A percentile compares a stretch with the other conserved stretches of the same genome.
phyloP scores from a whole-genome alignment of 2,329 filamentous ascomycete species.

The Geoglossum cookeanum region DNA sequence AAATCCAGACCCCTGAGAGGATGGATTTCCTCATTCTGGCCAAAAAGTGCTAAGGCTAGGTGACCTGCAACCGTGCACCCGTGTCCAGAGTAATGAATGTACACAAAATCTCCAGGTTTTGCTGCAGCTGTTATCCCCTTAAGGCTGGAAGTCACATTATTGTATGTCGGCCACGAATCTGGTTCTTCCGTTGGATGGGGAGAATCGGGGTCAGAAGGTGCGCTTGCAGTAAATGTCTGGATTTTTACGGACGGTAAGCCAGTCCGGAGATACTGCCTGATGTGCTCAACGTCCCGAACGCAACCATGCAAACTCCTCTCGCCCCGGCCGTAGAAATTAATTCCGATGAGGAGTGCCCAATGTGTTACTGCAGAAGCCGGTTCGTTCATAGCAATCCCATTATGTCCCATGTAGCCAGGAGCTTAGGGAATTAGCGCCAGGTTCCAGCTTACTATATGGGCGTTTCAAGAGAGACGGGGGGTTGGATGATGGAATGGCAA shows the following conservation, averaged over 20 bases:
- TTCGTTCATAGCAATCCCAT: neutral
- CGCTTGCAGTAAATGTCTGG: neutral
- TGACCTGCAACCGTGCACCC: neutral
- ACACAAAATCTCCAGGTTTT: slow-evolving; percentile 8
- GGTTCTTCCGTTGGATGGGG: neutral
- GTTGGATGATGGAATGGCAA: too few relatives aligned
- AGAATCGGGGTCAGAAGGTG: neutral
- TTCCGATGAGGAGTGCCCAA: neutral
- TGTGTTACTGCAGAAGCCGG: neutral
- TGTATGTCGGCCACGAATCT: slow-evolving; percentile 8
- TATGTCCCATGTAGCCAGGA: too few relatives aligned
- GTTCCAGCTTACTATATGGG: too few relatives aligned
- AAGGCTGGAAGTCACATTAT: slow-evolving; percentile 7
- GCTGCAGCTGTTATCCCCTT: slow-evolving; percentile 6
- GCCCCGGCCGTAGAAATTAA: neutral
- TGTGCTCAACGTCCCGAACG: neutral
- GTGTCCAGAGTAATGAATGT: slow-evolving; percentile 12
- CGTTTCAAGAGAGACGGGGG: too few relatives aligned
- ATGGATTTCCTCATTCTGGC: neutral
- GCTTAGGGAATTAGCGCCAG: too few relatives aligned
- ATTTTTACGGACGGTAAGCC: neutral
- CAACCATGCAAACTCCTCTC: neutral
- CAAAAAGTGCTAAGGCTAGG: neutral
- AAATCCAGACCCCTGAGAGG: neutral
- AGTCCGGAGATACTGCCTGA: neutral